Base-by-base conservation (phyloP, 306 rosid genomes). In the Betula pendula region DNA sequence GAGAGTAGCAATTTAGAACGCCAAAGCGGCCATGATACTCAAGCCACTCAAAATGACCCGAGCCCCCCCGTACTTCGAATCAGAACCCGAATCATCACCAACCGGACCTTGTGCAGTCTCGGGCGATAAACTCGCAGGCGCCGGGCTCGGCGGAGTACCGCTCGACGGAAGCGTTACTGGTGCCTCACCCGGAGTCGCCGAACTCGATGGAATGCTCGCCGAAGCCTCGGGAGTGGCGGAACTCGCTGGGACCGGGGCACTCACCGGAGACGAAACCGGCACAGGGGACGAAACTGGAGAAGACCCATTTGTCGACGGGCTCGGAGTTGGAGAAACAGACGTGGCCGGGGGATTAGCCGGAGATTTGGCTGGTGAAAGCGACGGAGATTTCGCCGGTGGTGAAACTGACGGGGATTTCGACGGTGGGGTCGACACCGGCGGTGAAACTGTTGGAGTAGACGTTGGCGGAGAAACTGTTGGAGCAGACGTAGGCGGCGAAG, bases 101-200 rank as follows among this genome's bases (percentile, higher is more conserved):
- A 48, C 85, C 4, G 88, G 88, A 51, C 83, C 85, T 71, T 44
- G 83, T 2, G 92, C 86, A 24, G 82, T 63, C 5, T 83, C 98
- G 35, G 98, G 89, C 0, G 97, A 81, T 9, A 83, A 71, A 72
- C 82, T 85, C 0, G 80, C 84, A 65, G 96, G 89, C 8, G 96
- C 79, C 11, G 79, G 38, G 7, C 42, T 89, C 2, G 96, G 91
- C 0, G 92, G 74, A 50, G 84, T 78, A 4, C 81, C 70, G 29
- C 68, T 87, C 2, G 93, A 87, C 0, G 97, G 98, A 17, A 90
- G 59, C 2, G 88, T 66, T 5, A 58, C 76, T 0, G 96, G 97
- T 3, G 93, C 78, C 6, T 62, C 87, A 0, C 85, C 72, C 3
- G 93, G 91, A 0, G 87, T 56, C 27, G 85, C 80, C 5, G 97